A percentile compares a stretch with the other conserved stretches of the same genome.
Conservation (phyloP, 73 alveolate genomes). For the Tetrahymena malaccensis region DNA sequence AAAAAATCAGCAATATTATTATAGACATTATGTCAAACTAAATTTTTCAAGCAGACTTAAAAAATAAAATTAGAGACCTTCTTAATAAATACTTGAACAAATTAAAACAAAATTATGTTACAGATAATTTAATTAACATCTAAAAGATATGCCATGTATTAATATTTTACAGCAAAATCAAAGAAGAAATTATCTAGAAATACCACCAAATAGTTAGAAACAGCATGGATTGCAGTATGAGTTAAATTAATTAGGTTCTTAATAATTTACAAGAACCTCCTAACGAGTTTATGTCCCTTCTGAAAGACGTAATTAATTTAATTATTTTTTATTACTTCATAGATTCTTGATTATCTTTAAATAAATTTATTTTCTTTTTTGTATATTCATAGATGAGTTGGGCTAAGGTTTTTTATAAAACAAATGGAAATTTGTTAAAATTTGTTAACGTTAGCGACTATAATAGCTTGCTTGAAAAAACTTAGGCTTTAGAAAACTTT, state of each 20-base stretch:
- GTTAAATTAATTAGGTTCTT: background rate
- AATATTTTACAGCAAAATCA: background rate
- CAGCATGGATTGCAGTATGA: background rate
- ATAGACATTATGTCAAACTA: background rate
- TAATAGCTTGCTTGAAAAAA: background rate
- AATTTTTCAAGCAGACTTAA: background rate
- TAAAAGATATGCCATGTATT: background rate
- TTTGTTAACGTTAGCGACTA: background rate
- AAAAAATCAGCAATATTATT: background rate
- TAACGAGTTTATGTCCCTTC: background rate
- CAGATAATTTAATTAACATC: background rate
- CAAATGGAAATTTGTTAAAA: background rate
- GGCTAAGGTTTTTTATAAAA: background rate
- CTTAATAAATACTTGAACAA: background rate
- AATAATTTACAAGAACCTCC: background rate
- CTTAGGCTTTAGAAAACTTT: background rate
- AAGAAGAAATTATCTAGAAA: background rate
- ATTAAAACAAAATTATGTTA: background rate
- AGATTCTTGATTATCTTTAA: background rate
- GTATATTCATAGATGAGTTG: background rate
- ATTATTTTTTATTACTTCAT: too few relatives aligned
- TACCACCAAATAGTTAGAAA: background rate
- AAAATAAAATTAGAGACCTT: background rate
- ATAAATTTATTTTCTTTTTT: background rate
- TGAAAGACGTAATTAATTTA: background rate